Base-by-base conservation (phyloP, 2,329 filamentous ascomycete species). In the Cladophialophora immunda region DNA sequence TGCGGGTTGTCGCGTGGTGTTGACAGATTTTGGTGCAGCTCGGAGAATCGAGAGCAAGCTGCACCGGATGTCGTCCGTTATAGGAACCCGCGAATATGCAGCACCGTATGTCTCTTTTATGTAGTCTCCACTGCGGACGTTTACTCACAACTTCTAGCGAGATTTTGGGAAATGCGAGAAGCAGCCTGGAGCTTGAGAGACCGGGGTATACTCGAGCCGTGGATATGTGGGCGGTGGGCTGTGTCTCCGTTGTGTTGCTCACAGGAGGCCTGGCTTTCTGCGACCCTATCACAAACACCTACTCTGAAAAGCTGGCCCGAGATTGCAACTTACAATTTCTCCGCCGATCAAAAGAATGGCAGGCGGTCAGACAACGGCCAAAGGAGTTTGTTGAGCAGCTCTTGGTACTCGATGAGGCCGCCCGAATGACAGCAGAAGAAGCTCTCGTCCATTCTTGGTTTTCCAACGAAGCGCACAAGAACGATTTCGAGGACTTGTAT, bases 151-250 rank as follows among this genome's bases (percentile, higher is more conserved):
- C 17, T 17, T n/a, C 27, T 53, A 74, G 72, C 47, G 73, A 75
- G 56, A 64, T 72, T 11, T 56, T 22, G 8, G 29, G 58, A 78
- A 76, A 63, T 22, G 47, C 47, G n/a, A 52, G n/a, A 52, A 19
- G 32, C 4, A 52, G 15, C 76, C 77, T 61, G 45, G 66, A 60
- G 59, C 56, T 5, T 38, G 66, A 61, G 56, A 61, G 13, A 27
- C 55, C 22, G 32, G 66, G 58, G 2, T 89, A 89, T 73, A 86
- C 84, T 30, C 83, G 84, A 72, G 81, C 85, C 9, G 80, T 89
- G 8, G 87, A 90, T 70, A 81, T 90, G 75, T 89, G 87, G 87
- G 86, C 87, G 0, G 72, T 89, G n/a, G 87, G 87, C 5, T 82
- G 81, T 55, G 79, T 89, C 2, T 79, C 85, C 1, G 81, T 80